Evolutionary conservation across 192 early-diverging fungal genomes (phyloP).

Genomic region (Thoreauomyces humboldtii): DNA sequence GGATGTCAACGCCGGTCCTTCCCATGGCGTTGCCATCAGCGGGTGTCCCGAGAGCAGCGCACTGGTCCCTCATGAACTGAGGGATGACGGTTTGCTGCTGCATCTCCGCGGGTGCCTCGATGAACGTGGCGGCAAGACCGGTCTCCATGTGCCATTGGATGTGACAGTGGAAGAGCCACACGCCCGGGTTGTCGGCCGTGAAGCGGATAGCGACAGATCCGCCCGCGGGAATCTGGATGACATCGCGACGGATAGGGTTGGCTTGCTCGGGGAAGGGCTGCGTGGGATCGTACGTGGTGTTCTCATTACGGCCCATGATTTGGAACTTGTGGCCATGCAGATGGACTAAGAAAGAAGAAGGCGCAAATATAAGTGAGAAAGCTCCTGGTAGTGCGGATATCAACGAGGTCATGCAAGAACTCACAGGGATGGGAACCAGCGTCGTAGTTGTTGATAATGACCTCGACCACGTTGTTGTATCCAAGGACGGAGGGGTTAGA

Average conservation of each 20-base stretch:
- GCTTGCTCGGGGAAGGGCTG: conserved; percentile 34
- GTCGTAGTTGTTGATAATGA: conserved; percentile 75
- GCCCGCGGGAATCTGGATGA: conserved; percentile 57
- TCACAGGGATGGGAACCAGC: conserved; percentile 63
- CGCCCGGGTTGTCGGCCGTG: conserved; percentile 70
- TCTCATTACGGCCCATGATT: conserved; percentile 60
- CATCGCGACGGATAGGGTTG: conserved; percentile 74
- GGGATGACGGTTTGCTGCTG: conserved; percentile 54
- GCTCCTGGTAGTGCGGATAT: background rate
- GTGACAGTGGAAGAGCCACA: conserved; percentile 87
- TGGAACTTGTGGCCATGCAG: conserved; percentile 84
- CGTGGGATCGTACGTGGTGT: conserved; percentile 53
- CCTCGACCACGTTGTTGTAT: conserved; percentile 60
- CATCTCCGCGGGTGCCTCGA: conserved; percentile 71
- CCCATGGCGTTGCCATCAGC: conserved; percentile 73
- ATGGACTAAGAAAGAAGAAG: conserved; percentile 58
- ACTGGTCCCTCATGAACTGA: conserved; percentile 59
- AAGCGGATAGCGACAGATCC: conserved; percentile 72
- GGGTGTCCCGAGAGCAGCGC: conserved; percentile 55
- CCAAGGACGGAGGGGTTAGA: conserved; percentile 61
- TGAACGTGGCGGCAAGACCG: conserved; percentile 67
- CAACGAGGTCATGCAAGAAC: conserved; percentile 7
- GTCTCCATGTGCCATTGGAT: conserved; percentile 74
- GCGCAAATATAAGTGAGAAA: background rate
- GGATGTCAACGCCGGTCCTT: conserved; percentile 45